A percentile compares a stretch with the other conserved stretches of the same genome.
These are phyloP conservation scores for Neopestalotiopsis clavispora DNA, from an alignment of 2,329 filamentous ascomycete species.

Conservation along the genomic window DNA sequence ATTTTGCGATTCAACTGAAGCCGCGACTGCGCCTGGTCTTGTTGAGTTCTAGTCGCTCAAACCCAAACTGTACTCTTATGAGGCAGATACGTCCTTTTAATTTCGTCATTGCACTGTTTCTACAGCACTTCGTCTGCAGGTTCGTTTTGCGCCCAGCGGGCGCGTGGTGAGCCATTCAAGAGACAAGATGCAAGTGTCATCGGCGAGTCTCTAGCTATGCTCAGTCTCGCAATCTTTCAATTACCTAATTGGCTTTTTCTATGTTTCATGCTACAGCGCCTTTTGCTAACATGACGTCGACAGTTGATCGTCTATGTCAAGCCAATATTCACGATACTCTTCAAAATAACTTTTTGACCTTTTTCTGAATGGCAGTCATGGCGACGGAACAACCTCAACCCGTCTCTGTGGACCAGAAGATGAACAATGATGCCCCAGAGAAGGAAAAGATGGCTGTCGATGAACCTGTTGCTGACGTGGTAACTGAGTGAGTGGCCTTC, in stretches of 20 bases:
- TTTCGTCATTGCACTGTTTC: neutral
- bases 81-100: neutral
- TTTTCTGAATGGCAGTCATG: constrained; percentile 35
- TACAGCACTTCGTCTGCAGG: neutral
- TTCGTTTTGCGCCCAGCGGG: neutral
- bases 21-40: neutral
- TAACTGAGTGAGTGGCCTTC: constrained; percentile 62
- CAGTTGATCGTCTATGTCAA: constrained; percentile 15
- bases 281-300: neutral
- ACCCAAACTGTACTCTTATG: neutral
- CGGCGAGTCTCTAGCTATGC: neutral
- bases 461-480: constrained; percentile 39
- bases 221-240: neutral
- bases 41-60: neutral
- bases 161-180: neutral
- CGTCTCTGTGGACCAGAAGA: constrained; percentile 29
- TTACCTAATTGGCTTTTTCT: neutral
- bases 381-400: constrained; percentile 36
- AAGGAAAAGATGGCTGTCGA: constrained; percentile 56
- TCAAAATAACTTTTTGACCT: neutral
- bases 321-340: neutral
- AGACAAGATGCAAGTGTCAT: neutral
- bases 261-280: neutral
- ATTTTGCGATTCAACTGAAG: neutral
- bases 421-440: constrained; percentile 17